Base-by-base conservation (phyloP, 1,139 yeast species). In the Taphrina confusa region DNA sequence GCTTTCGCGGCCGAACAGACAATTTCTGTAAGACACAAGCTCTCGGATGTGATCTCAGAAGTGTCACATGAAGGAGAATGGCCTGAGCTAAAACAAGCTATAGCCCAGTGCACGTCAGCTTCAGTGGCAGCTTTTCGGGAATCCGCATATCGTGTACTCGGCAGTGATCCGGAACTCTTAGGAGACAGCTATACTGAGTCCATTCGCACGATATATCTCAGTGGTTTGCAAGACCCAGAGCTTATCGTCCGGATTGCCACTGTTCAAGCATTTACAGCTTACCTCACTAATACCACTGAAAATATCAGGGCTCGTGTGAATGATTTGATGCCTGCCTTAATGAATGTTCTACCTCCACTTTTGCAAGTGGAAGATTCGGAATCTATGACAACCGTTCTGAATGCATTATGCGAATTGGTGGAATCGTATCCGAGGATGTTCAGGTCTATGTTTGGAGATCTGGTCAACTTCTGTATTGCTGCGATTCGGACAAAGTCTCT, bases 391-490 rank as follows among this genome's bases (percentile, higher is more conserved):
- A 80, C 88, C 4, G 96, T 91, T n/a, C 80, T 92, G 65, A 96
- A 89, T 72, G 80, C 91, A 9, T 78, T 92, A 67, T 89, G 91
- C 63, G 97, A 92, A 68, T 79, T 92, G 64, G 96, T 91, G 8
- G 94, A 87, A 66, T 76, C 91, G 65, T 97, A 97, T 9, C 98
- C 98, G 57, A 92, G 91, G 70, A 82, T 92, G 83, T 92, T 92
- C 76, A 83, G 82, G 69, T 89, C 88, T 55, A 87, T 91, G 87
- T 91, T 92, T 72, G 84, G 87, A 55, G 85, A 89, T 25, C 84
- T 92, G 55, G 82, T 91, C 60, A 88, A 87, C 64, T 92, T 92
- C 70, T 84, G 95, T 68, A 80, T 90, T 14, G 82, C 84, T 28
- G 92, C 92, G 31, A 81, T 91, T 56, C 87, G 87, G 70, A 85